A percentile compares a stretch with the other conserved stretches of the same genome.
Evolutionary conservation across 306 rosid species (phyloP).

Genomic region (Nissolia schottii): DNA sequence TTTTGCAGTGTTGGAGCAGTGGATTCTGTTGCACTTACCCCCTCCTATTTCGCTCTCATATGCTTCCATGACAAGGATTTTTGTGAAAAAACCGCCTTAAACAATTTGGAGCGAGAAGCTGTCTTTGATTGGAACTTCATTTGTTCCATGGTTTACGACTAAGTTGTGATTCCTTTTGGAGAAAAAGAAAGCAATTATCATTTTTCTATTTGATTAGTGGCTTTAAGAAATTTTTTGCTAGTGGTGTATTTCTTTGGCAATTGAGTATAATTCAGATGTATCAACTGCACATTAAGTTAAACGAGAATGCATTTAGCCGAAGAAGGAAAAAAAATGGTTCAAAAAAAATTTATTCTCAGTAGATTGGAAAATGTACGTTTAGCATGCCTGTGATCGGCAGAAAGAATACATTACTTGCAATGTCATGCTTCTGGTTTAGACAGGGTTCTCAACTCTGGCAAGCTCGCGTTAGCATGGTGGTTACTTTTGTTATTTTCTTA

Average conservation of each 20-base stretch:
- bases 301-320: not conserved
- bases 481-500: too few species aligned
- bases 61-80: slow-evolving; percentile 36
- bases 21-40: slow-evolving; percentile 97
- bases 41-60: slow-evolving; percentile 71
- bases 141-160: not conserved
- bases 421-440: too few species aligned
- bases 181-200: not conserved
- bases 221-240: not conserved
- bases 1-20: slow-evolving; percentile 91
- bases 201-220: not conserved
- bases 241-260: not conserved
- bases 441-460: too few species aligned
- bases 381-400: not conserved
- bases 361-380: not conserved
- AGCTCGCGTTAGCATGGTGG: too few species aligned
- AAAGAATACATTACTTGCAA: too few species aligned
- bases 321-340: too few species aligned
- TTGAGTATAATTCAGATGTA: not conserved
- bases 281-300: not conserved
- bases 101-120: not conserved
- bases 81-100: not conserved
- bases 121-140: slow-evolving; percentile 3
- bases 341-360: not conserved
- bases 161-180: too few species aligned